phyloP scores from a whole-genome alignment of 306 rosid species.

The Ceratonia siliqua region DNA sequence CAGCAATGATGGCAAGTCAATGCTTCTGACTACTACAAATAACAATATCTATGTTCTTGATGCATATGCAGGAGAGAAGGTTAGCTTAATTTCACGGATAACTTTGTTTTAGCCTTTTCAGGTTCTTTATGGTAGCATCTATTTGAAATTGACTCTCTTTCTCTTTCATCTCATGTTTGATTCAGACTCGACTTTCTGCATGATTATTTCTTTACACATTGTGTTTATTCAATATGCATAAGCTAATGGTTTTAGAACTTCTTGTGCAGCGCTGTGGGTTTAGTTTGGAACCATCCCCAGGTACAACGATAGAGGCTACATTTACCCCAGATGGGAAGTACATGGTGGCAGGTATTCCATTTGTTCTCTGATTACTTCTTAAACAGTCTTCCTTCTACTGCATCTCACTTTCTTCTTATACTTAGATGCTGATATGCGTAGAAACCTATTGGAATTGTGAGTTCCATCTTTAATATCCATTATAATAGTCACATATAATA shows the following conservation, averaged over 20 bases:
- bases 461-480: background rate
- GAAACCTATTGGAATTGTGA: background rate
- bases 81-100: conserved; percentile 37
- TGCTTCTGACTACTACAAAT: conserved; percentile 90
- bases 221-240: background rate
- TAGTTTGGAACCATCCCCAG: conserved; percentile 91
- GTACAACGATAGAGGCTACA: conserved; percentile 78
- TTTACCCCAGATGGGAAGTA: conserved; percentile 96
- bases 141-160: background rate
- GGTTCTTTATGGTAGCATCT: background rate
- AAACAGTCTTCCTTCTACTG: background rate
- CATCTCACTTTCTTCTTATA: conserved; percentile 7
- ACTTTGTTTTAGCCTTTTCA: background rate
- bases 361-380: conserved; percentile 20
- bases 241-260: conserved; percentile 31
- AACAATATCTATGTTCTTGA: conserved; percentile 89
- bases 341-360: conserved; percentile 71
- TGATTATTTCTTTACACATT: conserved; percentile 8
- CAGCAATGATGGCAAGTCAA: conserved; percentile 94
- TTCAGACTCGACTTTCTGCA: background rate
- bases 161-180: background rate
- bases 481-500: background rate
- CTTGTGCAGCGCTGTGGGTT: conserved; percentile 84
- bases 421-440: conserved; percentile 9
- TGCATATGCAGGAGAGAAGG: conserved; percentile 97